Evolutionary conservation across 345 rosid species (phyloP), one percentile per base, ranked within the genome.

Genomic region (Pistacia integerrima): DNA sequence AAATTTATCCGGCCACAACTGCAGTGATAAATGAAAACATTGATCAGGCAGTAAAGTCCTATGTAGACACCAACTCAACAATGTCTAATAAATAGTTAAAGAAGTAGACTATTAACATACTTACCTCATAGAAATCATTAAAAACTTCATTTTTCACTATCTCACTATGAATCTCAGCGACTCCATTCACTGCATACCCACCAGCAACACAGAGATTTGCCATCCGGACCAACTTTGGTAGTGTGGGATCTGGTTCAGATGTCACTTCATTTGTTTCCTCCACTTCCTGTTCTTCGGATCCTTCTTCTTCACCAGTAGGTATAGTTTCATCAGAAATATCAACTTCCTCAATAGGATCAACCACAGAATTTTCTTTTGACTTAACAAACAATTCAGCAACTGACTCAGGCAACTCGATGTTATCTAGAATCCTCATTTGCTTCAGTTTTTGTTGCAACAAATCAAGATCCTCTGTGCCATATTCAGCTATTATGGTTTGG

Each of bases 1-100:
- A 79, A 88, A 86, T 63, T 88, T 88, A 80, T 84, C 83, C 22
- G 88, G 89, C 85, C 91, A 88, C 57, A 88, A 36, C 89, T 86
- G 83, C 72, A 75, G 75, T 67, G 22, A 52, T 18, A 4, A 4
- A 49, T 61, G 14, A 61, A 6, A 48, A 72, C 36, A 20, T 22
- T 41, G n/a, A 56, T 70, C 63, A 35, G 52, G 41, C 10, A 7
- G 9, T 16, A 51, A 5, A 69, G 71, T 74, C 61, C 57, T 30
- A 60, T 12, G 46, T 60, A 62, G 54, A 59, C 38, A 12, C 36
- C 56, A 54, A 30, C 49, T 25, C 3, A 18, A 17, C 20, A 4
- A 28, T 49, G 11, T 64, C 28, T 51, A 9, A 48, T 38, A 4
- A 35, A 14, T 60, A 30, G n/a, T n/a, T 54, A 71, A 70, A 76